Base-by-base conservation (phyloP, 257 asterid species). In the Parsonsia alboflavescens region DNA sequence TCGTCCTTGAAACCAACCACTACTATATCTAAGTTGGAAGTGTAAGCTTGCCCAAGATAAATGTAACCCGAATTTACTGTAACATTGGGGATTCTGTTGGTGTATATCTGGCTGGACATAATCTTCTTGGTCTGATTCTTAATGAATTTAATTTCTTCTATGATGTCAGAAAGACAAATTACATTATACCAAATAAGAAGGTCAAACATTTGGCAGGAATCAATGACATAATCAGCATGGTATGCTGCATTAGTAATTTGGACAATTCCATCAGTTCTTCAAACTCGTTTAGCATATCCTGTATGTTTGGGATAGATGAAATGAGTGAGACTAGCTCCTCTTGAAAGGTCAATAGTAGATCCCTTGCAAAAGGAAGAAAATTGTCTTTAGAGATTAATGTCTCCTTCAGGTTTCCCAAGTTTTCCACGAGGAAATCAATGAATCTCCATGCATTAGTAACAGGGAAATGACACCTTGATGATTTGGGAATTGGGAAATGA, bases 1-100 rank as follows among this genome's bases (percentile, higher is more conserved):
- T 74, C 64, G 9, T 53, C 57, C 42, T 33, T 42, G 53, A 75
- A 65, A 44, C 73, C 78, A 5, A 75, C 67, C 10, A 75, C 64
- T 19, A 9, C 16, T 5, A 50, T 33, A 24, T 58, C 39, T 24
- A 26, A 24, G 24, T 22, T 58, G 12, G 36, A 24, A 24, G 39
- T 11, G 6, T 58, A 0, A 9, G n/a, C n/a, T n/a, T n/a, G n/a
- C n/a, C 30, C 2, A 15, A 39, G 62, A 26, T 0, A 1, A 22
- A 11, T 58, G 39, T 6, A 24, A 12, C 16, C 16, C 26, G 36
- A 58, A 56, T 15, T 13, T 15, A 33, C 17, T 21, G 39, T 2
- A 5, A 26, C 5, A 26, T 24, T 45, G 24, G 33, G 17, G 54
- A n/a, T 39, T 33, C 58, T 16, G 33, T 36, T 42, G 6, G 44